Evolutionary conservation across 176 grass and related monocot species (phyloP), one percentile per base, ranked within the genome.

Genomic region (Panicum miliaceum): DNA sequence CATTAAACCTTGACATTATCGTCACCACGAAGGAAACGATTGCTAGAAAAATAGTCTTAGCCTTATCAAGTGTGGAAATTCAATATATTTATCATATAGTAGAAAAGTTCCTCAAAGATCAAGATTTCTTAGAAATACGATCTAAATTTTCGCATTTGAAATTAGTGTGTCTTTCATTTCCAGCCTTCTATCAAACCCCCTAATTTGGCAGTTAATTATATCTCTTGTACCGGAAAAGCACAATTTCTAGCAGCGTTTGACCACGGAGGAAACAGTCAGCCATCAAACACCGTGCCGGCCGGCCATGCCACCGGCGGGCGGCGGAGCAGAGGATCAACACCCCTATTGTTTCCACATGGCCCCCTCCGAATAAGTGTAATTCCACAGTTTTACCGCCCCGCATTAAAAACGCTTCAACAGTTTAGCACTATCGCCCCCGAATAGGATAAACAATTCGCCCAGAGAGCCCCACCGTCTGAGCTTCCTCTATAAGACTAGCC

Each of bases 401-500:
- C 18, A 2, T 4, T 11, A 8, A 22, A 63, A 88, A 36, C 7
- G 10, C 3, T 1, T 0, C 19, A 0, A 4, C 78, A 15, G 32
- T 73, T 75, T 84, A 51, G 80, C 88, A 72, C 0, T n/a, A 47
- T 41, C 26, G 6, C 10, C 73, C 56, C 46, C 20, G 36, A 77
- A 54, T 0, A 62, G 20, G 27, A 50, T 48, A 60, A 82, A 52
- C 7, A 37, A 42, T 54, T 84, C 45, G 8, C 75, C 62, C 0
- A 27, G 3, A 69, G 14, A 22, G 32, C 23, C 1, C 68, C 18
- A 69, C 75, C 20, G 23, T 11, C 1, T 20, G 25, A 43, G 50
- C 84, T 84, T 76, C 75, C 26, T 75, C 75, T 76, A 76, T 90
- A 90, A 90, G 89, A 87, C 80, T 69, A 74, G 74, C 51, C 43